Evolutionary conservation across 106 monocot species (phyloP).

Genomic region (Dendrobium nobile): DNA sequence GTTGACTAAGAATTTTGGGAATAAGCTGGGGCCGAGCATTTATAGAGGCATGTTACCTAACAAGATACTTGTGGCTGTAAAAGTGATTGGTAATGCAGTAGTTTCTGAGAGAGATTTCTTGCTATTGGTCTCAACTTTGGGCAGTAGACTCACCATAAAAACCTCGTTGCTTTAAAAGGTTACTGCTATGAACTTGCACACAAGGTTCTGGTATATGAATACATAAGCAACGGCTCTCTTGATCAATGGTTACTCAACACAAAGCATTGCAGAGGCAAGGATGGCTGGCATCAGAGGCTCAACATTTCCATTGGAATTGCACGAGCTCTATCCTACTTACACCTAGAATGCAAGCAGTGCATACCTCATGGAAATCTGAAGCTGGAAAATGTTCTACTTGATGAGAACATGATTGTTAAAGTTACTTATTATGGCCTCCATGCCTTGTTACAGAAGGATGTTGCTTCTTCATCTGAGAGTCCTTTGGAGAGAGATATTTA

Average conservation of each 20-base stretch:
- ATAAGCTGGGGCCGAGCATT: conserved; percentile 18
- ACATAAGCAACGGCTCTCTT: conserved; percentile 31
- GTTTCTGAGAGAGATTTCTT: conserved; percentile 31
- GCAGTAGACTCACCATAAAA: conserved; percentile 35
- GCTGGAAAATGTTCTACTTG: conserved; percentile 33
- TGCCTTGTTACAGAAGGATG: conserved; percentile 14
- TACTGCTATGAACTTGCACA: conserved; percentile 27
- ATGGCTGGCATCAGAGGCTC: conserved; percentile 23
- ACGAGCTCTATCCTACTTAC: conserved; percentile 28
- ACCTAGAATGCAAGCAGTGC: conserved; percentile 35
- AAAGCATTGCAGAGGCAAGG: conserved; percentile 9
- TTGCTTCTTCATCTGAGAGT: conserved; percentile 27
- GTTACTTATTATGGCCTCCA: conserved; percentile 29
- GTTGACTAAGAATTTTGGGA: conserved; percentile 33
- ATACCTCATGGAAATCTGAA: conserved; percentile 35
- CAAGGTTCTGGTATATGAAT: conserved; percentile 29
- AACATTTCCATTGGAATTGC: conserved; percentile 37
- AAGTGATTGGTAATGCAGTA: conserved; percentile 14
- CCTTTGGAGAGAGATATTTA: conserved; percentile 33
- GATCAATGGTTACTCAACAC: conserved; percentile 25
- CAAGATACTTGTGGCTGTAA: conserved; percentile 22
- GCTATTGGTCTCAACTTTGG: conserved; percentile 17
- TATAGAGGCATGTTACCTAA: conserved; percentile 37
- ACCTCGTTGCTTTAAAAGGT: conserved; percentile 38
- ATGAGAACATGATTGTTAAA: conserved; percentile 27